Evolutionary conservation across 2,329 filamentous ascomycete species (phyloP).

Genomic region (Trichoderma breve): DNA sequence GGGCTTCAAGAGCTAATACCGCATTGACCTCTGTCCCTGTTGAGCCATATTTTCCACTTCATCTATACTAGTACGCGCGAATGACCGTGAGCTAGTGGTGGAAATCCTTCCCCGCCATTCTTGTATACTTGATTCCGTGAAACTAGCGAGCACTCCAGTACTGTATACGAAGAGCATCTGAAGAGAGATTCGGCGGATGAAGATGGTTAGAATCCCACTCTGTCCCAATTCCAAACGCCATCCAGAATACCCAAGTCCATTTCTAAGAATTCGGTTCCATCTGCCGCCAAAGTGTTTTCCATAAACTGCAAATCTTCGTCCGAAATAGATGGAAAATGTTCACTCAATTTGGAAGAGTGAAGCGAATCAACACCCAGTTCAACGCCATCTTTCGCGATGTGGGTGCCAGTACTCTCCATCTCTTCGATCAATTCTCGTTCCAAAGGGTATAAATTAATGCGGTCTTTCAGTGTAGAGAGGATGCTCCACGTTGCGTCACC

Average conservation of each 20-base stretch:
- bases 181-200: background rate
- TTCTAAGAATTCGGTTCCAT: background rate
- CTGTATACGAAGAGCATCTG: background rate
- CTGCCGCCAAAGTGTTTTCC: background rate
- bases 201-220: background rate
- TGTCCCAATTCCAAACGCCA: conserved; percentile 7
- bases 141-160: background rate
- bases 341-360: background rate
- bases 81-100: background rate
- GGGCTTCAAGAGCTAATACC: background rate
- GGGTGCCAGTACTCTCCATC: background rate
- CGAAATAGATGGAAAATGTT: background rate
- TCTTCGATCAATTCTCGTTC: background rate
- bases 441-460: background rate
- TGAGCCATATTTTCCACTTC: too few relatives aligned
- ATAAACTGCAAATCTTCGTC: background rate
- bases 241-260: conserved; percentile 10
- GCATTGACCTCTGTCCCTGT: too few relatives aligned
- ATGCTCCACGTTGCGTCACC: conserved; percentile 8
- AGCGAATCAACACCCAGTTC: background rate
- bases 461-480: background rate
- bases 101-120: background rate
- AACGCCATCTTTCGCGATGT: background rate
- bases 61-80: accelerated
- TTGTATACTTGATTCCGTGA: background rate